A percentile compares a stretch with the other conserved stretches of the same genome.
Evolutionary conservation across 768 basidiomycete species (phyloP).

Genomic region (Lactifluus pinguis): DNA sequence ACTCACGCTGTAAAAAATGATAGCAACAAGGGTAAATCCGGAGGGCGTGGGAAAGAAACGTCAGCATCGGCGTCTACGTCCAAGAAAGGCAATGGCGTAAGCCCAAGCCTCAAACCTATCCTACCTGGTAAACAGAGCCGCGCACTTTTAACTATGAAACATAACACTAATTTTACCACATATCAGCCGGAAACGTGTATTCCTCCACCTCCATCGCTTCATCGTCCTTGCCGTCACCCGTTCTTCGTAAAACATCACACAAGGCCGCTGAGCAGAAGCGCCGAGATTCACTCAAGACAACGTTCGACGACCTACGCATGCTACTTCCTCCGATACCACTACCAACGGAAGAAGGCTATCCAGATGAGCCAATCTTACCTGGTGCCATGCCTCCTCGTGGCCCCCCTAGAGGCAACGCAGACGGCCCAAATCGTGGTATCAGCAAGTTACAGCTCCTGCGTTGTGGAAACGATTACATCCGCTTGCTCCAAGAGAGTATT

Average conservation of each 20-base stretch:
- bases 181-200: constrained; percentile 28
- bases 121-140: constrained; percentile 48
- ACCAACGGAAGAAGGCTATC: constrained; percentile 62
- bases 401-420: constrained; percentile 72
- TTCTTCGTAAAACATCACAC: constrained; percentile 70
- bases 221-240: constrained; percentile 24
- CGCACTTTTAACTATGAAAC: neutral
- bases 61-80: constrained; percentile 8
- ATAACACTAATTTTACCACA: constrained; percentile 8
- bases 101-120: constrained; percentile 59
- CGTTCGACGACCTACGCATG: constrained; percentile 75
- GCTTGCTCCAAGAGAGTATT: constrained; percentile 64
- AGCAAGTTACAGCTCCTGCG: constrained; percentile 88
- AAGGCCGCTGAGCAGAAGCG: constrained; percentile 98
- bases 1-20: constrained; percentile 18
- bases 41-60: constrained; percentile 12
- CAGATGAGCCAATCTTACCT: constrained; percentile 69
- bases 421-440: constrained; percentile 92
- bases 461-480: constrained; percentile 85
- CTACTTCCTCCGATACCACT: constrained; percentile 86
- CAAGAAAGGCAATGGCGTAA: constrained; percentile 31
- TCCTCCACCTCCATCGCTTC: constrained; percentile 23
- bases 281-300: constrained; percentile 90
- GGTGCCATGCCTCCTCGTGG: constrained; percentile 86
- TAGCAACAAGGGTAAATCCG: constrained; percentile 17